Evolutionary conservation across 1,284 basidiomycete species (phyloP), one percentile per base, ranked within the genome.

Genomic region (Microbotryum silenes-acaulis): DNA sequence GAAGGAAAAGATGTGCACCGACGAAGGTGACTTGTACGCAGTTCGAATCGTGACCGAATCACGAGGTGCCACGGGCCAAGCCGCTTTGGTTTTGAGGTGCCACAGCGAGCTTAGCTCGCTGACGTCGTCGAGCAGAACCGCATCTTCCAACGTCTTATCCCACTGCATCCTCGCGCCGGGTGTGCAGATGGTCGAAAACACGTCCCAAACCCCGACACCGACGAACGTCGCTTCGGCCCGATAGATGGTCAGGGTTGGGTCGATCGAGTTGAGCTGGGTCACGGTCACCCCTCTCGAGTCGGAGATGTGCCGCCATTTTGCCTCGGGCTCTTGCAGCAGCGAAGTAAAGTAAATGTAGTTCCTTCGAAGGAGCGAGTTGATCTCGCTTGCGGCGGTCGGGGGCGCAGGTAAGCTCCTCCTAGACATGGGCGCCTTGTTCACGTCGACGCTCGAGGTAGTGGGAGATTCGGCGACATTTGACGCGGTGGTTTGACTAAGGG

Each of bases 331-430:
- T 76, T 98, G 96, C 48, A 98, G 77, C 23, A 99, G 79, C 0
- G 93, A 96, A 1, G 93, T 94, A 74, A 99, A 98, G 76, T 98
- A 94, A 63, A 97, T 97, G 74, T 99, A 99, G 75, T 91, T 96
- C 63, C 94, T 82, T 72, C 87, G 84, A 33, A 97, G 88, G 62
- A 92, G 80, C 18, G 88, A 85, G 12, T 89, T 75, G 49, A 97
- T 87, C 60, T 58, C 51, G 14, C 16, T 18, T 7, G 60, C 37
- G 37, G 37, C 37, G 12, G 37, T 42, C 12, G 37, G 37, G 1
- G 37, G 37, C 12, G 37, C 12, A 42, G 37, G 37, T 6, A 42
- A 42, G 37, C 37, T 16, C 37, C 37, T 42, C 37, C 37, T 18
- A 16, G 37, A 42, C 37, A 42, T 16, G 37, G 12, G 16, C 14